Base-by-base conservation (phyloP, 257 asterid genomes). In the Primulina huaijiensis region DNA sequence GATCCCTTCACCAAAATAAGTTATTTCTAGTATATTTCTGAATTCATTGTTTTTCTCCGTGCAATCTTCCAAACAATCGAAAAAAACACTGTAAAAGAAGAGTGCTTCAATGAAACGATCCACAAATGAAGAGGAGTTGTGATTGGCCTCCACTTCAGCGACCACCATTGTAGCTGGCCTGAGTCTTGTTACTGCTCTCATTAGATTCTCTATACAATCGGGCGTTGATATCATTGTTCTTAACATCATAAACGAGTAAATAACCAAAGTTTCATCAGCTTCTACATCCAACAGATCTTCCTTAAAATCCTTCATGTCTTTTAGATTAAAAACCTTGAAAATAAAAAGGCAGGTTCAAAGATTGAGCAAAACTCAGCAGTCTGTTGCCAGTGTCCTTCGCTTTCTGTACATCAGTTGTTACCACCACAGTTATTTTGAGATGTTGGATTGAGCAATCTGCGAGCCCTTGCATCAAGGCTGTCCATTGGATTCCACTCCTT, bases 401-500 rank as follows among this genome's bases (percentile, higher is more conserved):
- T 60, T 73, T 72, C 5, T 5, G 62, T 17, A 78, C 68, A 60
- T 83, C 82, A 6, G 40, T 6, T 21, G 83, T 77, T 5, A 79
- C 85, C 17, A 88, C 76, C 10, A 90, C 95, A 19, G 90, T 82
- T 64, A 88, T 75, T 67, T 74, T 82, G 55, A 88, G 83, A 25
- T 58, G 72, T 60, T 74, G 53, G 21, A 72, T 72, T 1, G 72
- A 76, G 60, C 62, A 31, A 16, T 84, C 87, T 3, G 75, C 62
- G 5, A 87, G 82, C 72, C 91, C 93, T 67, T 87, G 91, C 84
- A 89, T 83, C 73, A 89, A 21, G 34, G 84, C 80, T 0, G 84
- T 87, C 88, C 93, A 89, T 0, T 83, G 89, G 3, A 87, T 64
- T 17, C 96, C 96, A 37, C 91, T 85, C 76, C 93, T 76, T 70